These are phyloP conservation scores for Thamnidium elegans DNA, from an alignment of 192 early-diverging fungal genomes.

Conservation along the genomic window DNA sequence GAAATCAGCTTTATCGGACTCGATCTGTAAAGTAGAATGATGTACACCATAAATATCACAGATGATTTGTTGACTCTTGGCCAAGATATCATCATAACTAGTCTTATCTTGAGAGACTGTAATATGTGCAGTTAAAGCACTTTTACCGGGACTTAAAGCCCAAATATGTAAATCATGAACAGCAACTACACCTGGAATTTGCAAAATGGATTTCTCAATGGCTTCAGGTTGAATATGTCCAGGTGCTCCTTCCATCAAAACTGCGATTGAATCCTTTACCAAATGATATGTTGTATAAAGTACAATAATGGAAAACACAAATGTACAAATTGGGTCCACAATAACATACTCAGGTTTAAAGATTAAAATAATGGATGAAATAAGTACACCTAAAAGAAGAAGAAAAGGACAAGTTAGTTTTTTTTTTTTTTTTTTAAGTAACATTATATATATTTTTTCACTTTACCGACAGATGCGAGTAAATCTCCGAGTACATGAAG, in stretches of 20 bases:
- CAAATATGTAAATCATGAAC: slow-evolving; percentile 59
- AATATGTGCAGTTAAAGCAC: slow-evolving; percentile 36
- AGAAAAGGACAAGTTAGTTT: background rate
- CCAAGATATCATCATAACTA: slow-evolving; percentile 46
- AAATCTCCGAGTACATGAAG: slow-evolving; percentile 82
- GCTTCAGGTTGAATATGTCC: slow-evolving; percentile 46
- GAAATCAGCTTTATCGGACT: slow-evolving; percentile 37
- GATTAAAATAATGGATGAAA: slow-evolving; percentile 66
- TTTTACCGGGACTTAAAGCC: slow-evolving; percentile 53
- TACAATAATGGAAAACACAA: slow-evolving; percentile 75
- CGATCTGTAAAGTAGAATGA: slow-evolving; percentile 56
- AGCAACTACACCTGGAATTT: slow-evolving; percentile 46
- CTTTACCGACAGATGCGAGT: slow-evolving; percentile 61
- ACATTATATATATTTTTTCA: background rate
- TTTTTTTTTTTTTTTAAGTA: background rate
- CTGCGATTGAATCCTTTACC: slow-evolving; percentile 57
- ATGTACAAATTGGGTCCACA: slow-evolving; percentile 81
- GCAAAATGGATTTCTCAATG: slow-evolving; percentile 38
- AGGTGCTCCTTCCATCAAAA: slow-evolving; percentile 78
- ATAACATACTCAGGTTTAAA: slow-evolving; percentile 55
- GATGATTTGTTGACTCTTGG: slow-evolving; percentile 44
- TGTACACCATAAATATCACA: slow-evolving; percentile 53
- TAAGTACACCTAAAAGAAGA: slow-evolving; percentile 53
- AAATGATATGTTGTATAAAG: slow-evolving; percentile 68
- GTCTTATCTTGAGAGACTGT: slow-evolving; percentile 23